phyloP scores from a whole-genome alignment of 78 protist genomes.

The Speleostelium caveatum region DNA sequence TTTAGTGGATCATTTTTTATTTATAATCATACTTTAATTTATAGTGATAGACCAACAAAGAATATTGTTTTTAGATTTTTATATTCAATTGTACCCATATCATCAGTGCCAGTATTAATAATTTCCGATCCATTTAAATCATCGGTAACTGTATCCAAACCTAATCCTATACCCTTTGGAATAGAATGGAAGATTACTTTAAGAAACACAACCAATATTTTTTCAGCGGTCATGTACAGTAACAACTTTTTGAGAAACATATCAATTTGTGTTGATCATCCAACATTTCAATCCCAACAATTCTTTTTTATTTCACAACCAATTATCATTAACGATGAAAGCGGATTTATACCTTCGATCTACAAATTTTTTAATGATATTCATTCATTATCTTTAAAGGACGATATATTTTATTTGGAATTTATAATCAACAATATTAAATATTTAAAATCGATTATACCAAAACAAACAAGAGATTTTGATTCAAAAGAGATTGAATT shows the following conservation, averaged over 20 bases:
- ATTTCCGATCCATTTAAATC: conserved; percentile 14
- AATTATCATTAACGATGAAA: conserved; percentile 49
- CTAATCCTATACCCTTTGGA: conserved; percentile 12
- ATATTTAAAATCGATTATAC: conserved; percentile 20
- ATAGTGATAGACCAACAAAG: conserved; percentile 40
- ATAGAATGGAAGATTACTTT: conserved; percentile 63
- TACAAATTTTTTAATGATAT: conserved; percentile 26
- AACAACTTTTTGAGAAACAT: too few relatives aligned
- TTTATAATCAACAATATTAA: conserved; percentile 51
- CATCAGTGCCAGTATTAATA: conserved; percentile 6
- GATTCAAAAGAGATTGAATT: conserved; percentile 30
- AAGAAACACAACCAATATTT: background rate
- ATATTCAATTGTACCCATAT: conserved; percentile 47
- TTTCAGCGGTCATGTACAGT: background rate
- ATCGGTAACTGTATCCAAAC: conserved; percentile 38
- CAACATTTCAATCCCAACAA: conserved; percentile 49
- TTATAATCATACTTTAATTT: conserved; percentile 29
- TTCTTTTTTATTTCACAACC: conserved; percentile 47
- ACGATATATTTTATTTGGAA: conserved; percentile 35
- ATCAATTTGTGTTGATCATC: background rate
- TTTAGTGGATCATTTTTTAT: conserved; percentile 32
- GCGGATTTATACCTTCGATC: conserved; percentile 31
- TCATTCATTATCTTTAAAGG: conserved; percentile 22
- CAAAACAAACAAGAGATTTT: conserved; percentile 70
- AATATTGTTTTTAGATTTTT: conserved; percentile 43